Evolutionary conservation across 1,284 basidiomycete species (phyloP).

Genomic region (Melampsora abietis-canadensis): DNA sequence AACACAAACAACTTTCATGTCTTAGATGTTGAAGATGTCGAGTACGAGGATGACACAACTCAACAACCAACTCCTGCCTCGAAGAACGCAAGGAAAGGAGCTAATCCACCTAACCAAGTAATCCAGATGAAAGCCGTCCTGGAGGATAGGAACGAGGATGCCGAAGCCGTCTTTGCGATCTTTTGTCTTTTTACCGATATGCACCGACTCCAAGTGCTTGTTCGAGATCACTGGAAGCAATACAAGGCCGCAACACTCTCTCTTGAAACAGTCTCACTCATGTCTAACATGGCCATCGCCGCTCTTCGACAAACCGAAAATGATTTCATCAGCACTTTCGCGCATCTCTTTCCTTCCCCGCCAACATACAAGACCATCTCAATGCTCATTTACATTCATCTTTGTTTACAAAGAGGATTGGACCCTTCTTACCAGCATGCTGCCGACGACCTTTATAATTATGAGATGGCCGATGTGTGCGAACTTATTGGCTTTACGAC

Average conservation of each 20-base stretch:
- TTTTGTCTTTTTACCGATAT: conserved; percentile 4
- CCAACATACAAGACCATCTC: no score
- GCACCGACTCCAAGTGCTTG: background rate
- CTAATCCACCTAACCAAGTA: background rate
- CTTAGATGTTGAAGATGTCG: conserved; percentile 1
- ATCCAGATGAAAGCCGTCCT: background rate
- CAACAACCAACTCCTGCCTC: background rate
- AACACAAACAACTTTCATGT: background rate
- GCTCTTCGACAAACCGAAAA: conserved; percentile 4
- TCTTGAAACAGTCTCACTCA: background rate
- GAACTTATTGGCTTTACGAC: background rate
- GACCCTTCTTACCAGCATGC: background rate
- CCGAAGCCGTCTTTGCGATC: background rate
- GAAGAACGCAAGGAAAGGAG: background rate
- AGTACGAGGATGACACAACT: background rate
- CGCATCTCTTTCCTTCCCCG: background rate
- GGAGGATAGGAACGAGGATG: background rate
- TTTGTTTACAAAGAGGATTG: background rate
- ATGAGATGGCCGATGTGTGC: conserved; percentile 2
- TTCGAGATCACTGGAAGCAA: background rate
- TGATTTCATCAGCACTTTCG: conserved; percentile 4
- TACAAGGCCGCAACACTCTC: background rate
- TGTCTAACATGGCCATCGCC: background rate
- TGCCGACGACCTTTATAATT: background rate
- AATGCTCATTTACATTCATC: background rate